Base-by-base conservation (phyloP, 2,329 filamentous ascomycete genomes). In the Parascedosporium putredinis region DNA sequence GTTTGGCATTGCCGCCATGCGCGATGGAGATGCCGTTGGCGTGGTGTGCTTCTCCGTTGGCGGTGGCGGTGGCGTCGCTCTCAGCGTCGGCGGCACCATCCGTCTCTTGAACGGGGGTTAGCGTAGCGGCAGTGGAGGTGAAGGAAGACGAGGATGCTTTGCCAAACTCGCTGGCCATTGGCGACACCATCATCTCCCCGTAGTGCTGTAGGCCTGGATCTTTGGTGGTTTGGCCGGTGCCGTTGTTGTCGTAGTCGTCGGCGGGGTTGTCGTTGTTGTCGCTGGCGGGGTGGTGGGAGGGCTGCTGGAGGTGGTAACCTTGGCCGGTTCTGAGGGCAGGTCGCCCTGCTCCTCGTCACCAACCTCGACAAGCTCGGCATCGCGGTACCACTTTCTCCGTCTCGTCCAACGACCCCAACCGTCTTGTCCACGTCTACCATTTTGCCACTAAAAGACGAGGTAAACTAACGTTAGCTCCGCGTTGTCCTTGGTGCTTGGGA, bases 351-450 rank as follows among this genome's bases (percentile, higher is more conserved):
- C 62, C 53, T 73, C 70, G 47, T 70, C 59, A 62, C 62, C 18
- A 70, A 84, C 69, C 61, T 98, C 93, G 29, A 96, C 88, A 3
- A 98, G 78, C 68, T 98, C 93, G 8, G 93, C 93, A 62, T 97
- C 93, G 34, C 93, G 86, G 61, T 88, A 93, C 93, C 93, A 98
- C 67, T 97, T 96, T 54, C 93, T 74, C 20, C 93, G 81, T 12
- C 93, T 80, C 0, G 93, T 98, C 75, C 95, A 98, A 51, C 88
- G 82, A 36, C 87, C 87, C 93, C 93, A 98, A 49, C 90, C 88
- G 59, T 98, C 93, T 62, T 79, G 76, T 3, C 87, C 88, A 52
- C 88, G 79, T 14, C 86, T 84, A 16, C 90, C 90, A 57, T 88
- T 85, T 63, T 89, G 84, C 93, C 93, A 98, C 84, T 94, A 45